Base-by-base conservation (phyloP, 768 basidiomycete species). In the Collybia sp. region DNA sequence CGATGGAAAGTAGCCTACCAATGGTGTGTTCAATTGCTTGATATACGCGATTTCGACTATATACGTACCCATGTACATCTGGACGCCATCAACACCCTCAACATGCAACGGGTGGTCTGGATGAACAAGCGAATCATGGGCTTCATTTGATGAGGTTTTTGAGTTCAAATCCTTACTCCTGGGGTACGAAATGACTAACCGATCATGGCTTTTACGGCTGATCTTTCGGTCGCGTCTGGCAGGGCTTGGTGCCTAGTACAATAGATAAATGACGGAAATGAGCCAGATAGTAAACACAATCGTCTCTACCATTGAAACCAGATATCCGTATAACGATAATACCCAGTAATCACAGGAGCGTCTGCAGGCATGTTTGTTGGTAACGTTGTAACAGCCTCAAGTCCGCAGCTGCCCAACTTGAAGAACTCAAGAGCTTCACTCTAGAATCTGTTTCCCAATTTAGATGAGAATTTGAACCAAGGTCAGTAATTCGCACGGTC, bases 311-410 rank as follows among this genome's bases (percentile, higher is more conserved):
- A 90, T 60, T 89, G 83, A 46, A 82, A 91, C 76, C 81, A 85
- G 43, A 93, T 83, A 63, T 93, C 90, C 0, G 88, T 88, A 59
- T 85, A 92, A 43, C 91, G 71, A 60, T 90, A 91, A 57, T 84
- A 91, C 12, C 88, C 88, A 47, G 76, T 82, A 41, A 82, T 63
- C 4, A 79, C 70, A 4, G 75, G 67, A 19, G 64, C 57, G 39
- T 67, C 62, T 40, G 55, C 54, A 16, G 52, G 50, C 60, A 61
- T 62, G 15, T 20, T n/a, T 15, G 31, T 30, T 8, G 25, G 39
- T 46, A 15, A 12, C 32, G 46, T 36, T 51, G 46, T 49, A 46
- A 43, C 18, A 18, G 41, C 30, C 35, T n/a, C n/a, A 10, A 13
- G 10, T n/a, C n/a, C 17, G 13, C n/a, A 18, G 35, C 6, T 37